Base-by-base conservation (phyloP, 768 basidiomycete genomes). In the Podaxis sp. region DNA sequence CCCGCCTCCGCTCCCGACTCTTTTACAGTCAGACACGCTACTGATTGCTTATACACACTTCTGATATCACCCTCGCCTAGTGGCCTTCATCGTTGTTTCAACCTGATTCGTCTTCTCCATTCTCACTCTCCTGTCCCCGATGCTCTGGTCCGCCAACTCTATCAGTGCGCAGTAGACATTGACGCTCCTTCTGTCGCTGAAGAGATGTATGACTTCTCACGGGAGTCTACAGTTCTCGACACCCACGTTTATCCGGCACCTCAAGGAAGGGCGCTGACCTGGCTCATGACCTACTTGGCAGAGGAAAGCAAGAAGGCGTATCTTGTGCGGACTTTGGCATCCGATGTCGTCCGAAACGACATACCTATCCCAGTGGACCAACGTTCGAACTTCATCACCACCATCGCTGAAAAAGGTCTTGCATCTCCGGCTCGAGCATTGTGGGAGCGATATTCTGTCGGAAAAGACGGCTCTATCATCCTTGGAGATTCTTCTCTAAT, bases 361-460 rank as follows among this genome's bases (percentile, higher is more conserved):
- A 72, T 81, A 11, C 69, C 71, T 2, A 70, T 91, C 49, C 80
- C 82, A 2, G 65, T 76, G 2, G 68, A 77, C 37, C 74, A 74
- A 63, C 82, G 86, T n/a, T 78, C 81, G 3, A 70, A 68, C 5
- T 81, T 90, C 64, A 82, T 91, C 61, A 66, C 77, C 0, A 64
- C 78, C 17, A 65, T 74, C 6, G 87, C 87, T 0, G 66, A 71
- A 26, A 70, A 73, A 24, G 86, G 87, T 7, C 81, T 84, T 51
- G 78, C 80, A 3, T 70, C 65, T 4, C 70, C 79, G 15, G 83
- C 87, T 22, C 78, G 86, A 20, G 66, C 69, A 7, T 77, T 91
- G 17, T 91, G 87, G 86, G 81, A 84, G 65, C 77, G 79, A 64
- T 87, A 83, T 68, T 73, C 82, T 1, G 68, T 65, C 44, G 83